Evolutionary conservation across 1,284 basidiomycete species (phyloP).

Genomic region (Porphyrellus sp.): DNA sequence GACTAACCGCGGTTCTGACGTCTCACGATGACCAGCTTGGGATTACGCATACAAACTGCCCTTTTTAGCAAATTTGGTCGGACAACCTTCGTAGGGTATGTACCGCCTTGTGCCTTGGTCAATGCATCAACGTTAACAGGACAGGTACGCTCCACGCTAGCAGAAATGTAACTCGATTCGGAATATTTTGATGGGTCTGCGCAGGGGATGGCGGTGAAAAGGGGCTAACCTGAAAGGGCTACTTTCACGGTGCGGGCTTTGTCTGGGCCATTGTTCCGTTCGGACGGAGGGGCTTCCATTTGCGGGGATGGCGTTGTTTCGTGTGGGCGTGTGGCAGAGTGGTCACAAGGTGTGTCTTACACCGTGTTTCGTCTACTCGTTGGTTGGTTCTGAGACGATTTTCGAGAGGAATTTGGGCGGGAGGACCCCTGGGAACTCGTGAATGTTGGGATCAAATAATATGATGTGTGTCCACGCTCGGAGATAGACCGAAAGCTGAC

Average conservation of each 20-base stretch:
- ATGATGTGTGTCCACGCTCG: neutral
- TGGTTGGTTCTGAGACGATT: neutral
- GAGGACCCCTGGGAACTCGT: neutral
- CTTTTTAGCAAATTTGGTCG: neutral
- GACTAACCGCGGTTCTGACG: neutral
- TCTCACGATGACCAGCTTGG: neutral
- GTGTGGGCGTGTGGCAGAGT: neutral
- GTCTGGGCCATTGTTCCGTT: neutral
- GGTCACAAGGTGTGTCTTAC: neutral
- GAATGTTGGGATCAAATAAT: conserved; percentile 1
- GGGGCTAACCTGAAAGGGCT: no score
- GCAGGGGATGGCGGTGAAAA: no score
- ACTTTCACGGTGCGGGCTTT: no score
- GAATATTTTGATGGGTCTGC: no score
- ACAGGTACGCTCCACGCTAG: no score
- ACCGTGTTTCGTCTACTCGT: neutral
- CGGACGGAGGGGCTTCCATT: neutral
- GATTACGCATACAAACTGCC: neutral
- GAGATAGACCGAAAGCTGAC: conserved; percentile 5
- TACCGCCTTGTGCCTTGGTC: no score
- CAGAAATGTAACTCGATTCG: no score
- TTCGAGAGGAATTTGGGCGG: neutral
- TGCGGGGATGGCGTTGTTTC: neutral
- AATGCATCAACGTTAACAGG: no score
- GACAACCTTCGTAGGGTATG: neutral